Evolutionary conservation across 306 rosid genomes (phyloP), one percentile per base, ranked within the genome.

Genomic region (Boehmeria nivea): DNA sequence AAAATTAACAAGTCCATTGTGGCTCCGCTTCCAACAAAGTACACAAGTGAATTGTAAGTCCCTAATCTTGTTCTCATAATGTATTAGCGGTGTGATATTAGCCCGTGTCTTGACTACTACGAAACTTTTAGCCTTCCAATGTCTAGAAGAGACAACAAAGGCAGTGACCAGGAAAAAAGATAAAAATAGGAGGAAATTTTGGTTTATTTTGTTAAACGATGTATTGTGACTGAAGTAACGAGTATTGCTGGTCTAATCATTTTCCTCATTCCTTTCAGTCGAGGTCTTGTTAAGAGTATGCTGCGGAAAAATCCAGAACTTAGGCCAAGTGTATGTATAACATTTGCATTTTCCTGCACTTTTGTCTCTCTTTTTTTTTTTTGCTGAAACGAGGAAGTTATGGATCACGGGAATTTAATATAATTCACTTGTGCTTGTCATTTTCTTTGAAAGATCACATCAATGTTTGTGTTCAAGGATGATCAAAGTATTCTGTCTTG

Each of bases 221-320:
- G n/a, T n/a, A n/a, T n/a, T n/a, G n/a, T n/a, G n/a, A n/a, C n/a
- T n/a, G n/a, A n/a, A n/a, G n/a, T 40, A 12, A 40, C 0, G 51
- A 23, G 11, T 66, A 6, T n/a, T 21, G n/a, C 27, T 63, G 67
- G 55, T 37, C 54, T 53, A 71, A 49, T 64, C 51, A 54, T 48
- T 51, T 57, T 61, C 60, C 50, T 74, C 54, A 43, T 74, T 34
- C 46, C 68, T 67, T 82, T 64, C 90, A 93, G 99, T 72, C 99
- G 96, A 56, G 72, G 90, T 63, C 96, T 93, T 20, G 83, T 93
- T 56, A 93, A 93, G 72, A 87, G 95, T 77, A 85, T 93, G 99
- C 86, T 93, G 79, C 96, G 99, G 71, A 93, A 83, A 79, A 93
- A 88, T 73, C 96, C 99, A 20, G 96, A 93, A 81, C 84, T 85